Evolutionary conservation across 768 basidiomycete species (phyloP), one percentile per base, ranked within the genome.

Genomic region (Panellus pusillus): DNA sequence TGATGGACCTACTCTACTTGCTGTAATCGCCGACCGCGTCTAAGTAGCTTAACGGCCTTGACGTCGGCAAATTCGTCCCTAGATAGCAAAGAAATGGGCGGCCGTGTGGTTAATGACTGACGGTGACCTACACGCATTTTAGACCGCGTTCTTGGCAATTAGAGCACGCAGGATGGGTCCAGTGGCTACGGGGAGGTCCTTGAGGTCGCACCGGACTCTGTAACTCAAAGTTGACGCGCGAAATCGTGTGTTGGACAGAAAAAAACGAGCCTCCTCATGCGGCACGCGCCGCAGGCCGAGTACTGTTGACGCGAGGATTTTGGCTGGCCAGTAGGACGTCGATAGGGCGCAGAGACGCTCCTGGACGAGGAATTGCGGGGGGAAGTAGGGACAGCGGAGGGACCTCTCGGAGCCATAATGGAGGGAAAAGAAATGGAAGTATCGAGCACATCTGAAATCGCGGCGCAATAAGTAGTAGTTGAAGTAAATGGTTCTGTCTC

Each of bases 41-140:
- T 73, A 17, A 94, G 79, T 28, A 93, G 73, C 70, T 94, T 96
- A 55, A 91, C 91, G 2, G 91, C 89, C 66, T 94, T 94, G 41
- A 93, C 84, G 61, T 93, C 87, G 18, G 91, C 91, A 63, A 91
- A 94, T 66, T 94, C 93, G 67, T 96, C 93, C 19, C 93, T 96
- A 68, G 24, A 24, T 24, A 24, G 24, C 24, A 14, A 61, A 27
- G 29, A 39, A 55, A 37, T 39, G 4, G 44, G 49, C 24, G 31
- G 42, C 2, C 1, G 9, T 11, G 24, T 6, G 9, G 14, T 44
- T 6, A 7, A 20, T 36, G 18, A 42, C 37, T 55, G 37, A 37
- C 38, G n/a, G 38, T 13, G 15, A 82, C 92, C 62, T 76, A 93
- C 92, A 96, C 87, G 89, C 94, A 96, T 79, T 91, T 91, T 35